These are phyloP conservation scores for Hypoxylon intermedium DNA, from an alignment of 495 filamentous ascomycete genomes.

Conservation along the genomic window DNA sequence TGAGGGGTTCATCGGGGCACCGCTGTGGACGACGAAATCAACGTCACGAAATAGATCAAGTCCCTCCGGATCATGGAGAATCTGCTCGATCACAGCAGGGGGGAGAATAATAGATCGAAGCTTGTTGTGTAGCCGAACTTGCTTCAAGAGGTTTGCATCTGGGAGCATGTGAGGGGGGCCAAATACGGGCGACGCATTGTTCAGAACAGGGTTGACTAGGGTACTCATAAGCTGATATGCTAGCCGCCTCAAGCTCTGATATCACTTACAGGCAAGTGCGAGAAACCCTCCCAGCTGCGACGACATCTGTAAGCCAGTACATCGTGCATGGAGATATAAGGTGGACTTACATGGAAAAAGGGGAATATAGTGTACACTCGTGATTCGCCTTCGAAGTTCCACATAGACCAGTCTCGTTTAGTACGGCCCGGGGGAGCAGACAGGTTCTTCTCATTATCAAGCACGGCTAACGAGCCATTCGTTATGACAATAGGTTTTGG, in stretches of 20 bases:
- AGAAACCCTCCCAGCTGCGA: too few relatives aligned
- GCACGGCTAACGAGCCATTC: constrained; percentile 41
- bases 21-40: constrained; percentile 38
- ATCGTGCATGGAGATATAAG: too few relatives aligned
- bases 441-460: constrained; percentile 39
- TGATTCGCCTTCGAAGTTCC: constrained; percentile 13
- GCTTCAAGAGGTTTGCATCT: constrained; percentile 26
- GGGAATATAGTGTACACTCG: constrained; percentile 3
- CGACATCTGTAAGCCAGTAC: too few relatives aligned
- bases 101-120: constrained; percentile 27
- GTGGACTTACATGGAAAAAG: background rate
- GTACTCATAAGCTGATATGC: too few relatives aligned
- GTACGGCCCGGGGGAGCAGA: background rate
- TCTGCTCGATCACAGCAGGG: constrained; percentile 39
- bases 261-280: too few relatives aligned
- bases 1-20: constrained; percentile 13
- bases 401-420: constrained; percentile 15
- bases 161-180: constrained; percentile 33
- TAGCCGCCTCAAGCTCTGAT: too few relatives aligned
- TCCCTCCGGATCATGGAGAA: constrained; percentile 19
- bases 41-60: constrained; percentile 29
- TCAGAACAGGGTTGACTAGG: too few relatives aligned
- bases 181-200: constrained; percentile 29
- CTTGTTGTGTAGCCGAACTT: constrained; percentile 29
- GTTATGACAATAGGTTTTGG: constrained; percentile 51